phyloP scores from a whole-genome alignment of 768 basidiomycete genomes.

The Lentinula raphanica region DNA sequence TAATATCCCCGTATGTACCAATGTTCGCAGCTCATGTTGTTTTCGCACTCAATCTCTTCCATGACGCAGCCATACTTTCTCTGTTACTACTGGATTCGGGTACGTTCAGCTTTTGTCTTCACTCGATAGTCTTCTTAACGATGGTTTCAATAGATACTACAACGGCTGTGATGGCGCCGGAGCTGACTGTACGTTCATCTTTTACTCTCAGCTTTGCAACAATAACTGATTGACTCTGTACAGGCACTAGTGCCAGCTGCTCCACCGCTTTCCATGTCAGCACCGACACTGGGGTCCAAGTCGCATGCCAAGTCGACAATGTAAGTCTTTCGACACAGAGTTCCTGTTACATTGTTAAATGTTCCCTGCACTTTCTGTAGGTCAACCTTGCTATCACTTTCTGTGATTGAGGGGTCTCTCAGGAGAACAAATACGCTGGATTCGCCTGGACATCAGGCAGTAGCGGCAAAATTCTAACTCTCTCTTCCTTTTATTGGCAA shows the following conservation, averaged over 20 bases:
- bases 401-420: not conserved
- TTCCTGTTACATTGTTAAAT: not conserved
- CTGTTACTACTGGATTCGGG: slow-evolving; percentile 30
- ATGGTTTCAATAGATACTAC: slow-evolving; percentile 18
- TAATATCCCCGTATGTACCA: slow-evolving; percentile 27
- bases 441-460: too few relatives aligned
- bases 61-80: slow-evolving; percentile 23
- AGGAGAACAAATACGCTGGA: too few relatives aligned
- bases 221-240: not conserved
- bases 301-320: slow-evolving; percentile 27
- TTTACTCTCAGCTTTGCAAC: not conserved
- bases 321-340: slow-evolving; percentile 9
- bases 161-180: slow-evolving; percentile 24
- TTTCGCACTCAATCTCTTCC: not conserved
- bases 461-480: too few relatives aligned
- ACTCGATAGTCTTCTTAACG: too few relatives aligned
- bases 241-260: slow-evolving; percentile 26
- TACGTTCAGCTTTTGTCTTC: slow-evolving; percentile 3
- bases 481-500: too few relatives aligned
- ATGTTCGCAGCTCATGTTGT: not conserved
- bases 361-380: not conserved
- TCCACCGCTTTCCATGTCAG: slow-evolving; percentile 25
- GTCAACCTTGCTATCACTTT: slow-evolving; percentile 7
- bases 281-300: slow-evolving; percentile 24
- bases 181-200: slow-evolving; percentile 19